phyloP scores from a whole-genome alignment of 495 filamentous ascomycete species.

The Friedmanniomyces simplex region DNA sequence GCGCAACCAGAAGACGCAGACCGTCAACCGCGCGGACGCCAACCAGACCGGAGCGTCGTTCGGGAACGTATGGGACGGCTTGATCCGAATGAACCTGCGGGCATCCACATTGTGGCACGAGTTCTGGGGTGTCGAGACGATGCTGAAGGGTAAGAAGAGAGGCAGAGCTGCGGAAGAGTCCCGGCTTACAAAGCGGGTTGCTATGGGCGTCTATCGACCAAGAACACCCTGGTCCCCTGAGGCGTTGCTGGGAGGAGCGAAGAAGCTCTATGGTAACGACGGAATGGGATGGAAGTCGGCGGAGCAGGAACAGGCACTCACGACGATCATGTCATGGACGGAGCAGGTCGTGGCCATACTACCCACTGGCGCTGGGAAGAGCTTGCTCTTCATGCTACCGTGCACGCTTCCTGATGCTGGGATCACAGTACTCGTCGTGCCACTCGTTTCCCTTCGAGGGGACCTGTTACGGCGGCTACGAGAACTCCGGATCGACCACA shows the following conservation, averaged over 20 bases:
- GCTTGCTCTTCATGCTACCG: too few relatives aligned
- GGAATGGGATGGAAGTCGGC: neutral
- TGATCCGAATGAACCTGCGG: constrained; percentile 1
- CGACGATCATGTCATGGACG: neutral
- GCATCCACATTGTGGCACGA: constrained; percentile 6
- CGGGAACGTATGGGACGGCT: constrained; percentile 6
- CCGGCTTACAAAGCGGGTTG: neutral
- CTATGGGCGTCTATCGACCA: constrained; percentile 1
- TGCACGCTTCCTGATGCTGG: too few relatives aligned
- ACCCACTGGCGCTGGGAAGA: too few relatives aligned
- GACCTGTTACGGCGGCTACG: too few relatives aligned
- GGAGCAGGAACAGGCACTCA: neutral
- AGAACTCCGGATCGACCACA: too few relatives aligned
- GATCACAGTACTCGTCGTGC: too few relatives aligned
- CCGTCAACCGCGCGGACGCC: constrained; percentile 6
- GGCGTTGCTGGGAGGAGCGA: neutral
- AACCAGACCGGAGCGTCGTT: constrained; percentile 2
- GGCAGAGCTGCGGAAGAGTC: neutral
- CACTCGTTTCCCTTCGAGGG: too few relatives aligned
- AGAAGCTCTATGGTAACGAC: neutral
- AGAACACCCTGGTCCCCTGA: neutral
- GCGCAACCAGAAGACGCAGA: constrained; percentile 5
- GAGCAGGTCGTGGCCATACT: too few relatives aligned
- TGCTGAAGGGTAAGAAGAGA: neutral
- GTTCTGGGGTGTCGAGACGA: constrained; percentile 3